Evolutionary conservation across 208 protist genomes (phyloP).

Genomic region (Acanthamoeba pearcei): DNA sequence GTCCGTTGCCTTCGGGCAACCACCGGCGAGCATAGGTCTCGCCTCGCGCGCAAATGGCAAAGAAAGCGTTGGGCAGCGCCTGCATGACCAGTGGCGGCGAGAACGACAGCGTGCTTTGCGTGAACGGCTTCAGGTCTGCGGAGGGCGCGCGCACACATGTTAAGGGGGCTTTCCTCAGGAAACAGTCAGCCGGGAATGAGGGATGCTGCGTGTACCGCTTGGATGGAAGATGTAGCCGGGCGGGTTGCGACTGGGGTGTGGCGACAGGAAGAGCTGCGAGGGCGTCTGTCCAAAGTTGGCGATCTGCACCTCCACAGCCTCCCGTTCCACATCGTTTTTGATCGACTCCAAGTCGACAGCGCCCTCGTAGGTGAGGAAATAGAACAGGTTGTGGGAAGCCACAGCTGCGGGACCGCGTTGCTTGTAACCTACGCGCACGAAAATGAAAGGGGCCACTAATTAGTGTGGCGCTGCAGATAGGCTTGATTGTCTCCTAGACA

Average conservation of each 20-base stretch:
- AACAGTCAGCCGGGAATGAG: too few relatives aligned
- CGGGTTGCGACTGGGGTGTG: conserved; percentile 78
- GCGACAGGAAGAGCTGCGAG: conserved; percentile 82
- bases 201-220: background rate
- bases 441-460: conserved; percentile 90
- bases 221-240: conserved; percentile 32
- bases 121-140: conserved; percentile 46
- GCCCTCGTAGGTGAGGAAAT: conserved; percentile 95
- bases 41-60: conserved; percentile 29
- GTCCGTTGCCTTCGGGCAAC: conserved; percentile 43
- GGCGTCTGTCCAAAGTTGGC: conserved; percentile 97
- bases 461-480: too few relatives aligned
- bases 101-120: conserved; percentile 1
- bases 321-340: conserved; percentile 80
- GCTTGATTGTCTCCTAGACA: too few relatives aligned
- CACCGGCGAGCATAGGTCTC: conserved; percentile 58
- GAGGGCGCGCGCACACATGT: background rate
- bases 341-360: conserved; percentile 92
- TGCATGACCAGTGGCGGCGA: conserved; percentile 11
- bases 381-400: conserved; percentile 96
- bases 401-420: conserved; percentile 94
- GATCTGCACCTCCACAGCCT: conserved; percentile 93
- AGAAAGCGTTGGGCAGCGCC: conserved; percentile 27
- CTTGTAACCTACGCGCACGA: conserved; percentile 89
- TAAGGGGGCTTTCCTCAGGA: too few relatives aligned